Evolutionary conservation across 2,329 filamentous ascomycete genomes (phyloP).

Genomic region (Tolypocladium ovalisporum): DNA sequence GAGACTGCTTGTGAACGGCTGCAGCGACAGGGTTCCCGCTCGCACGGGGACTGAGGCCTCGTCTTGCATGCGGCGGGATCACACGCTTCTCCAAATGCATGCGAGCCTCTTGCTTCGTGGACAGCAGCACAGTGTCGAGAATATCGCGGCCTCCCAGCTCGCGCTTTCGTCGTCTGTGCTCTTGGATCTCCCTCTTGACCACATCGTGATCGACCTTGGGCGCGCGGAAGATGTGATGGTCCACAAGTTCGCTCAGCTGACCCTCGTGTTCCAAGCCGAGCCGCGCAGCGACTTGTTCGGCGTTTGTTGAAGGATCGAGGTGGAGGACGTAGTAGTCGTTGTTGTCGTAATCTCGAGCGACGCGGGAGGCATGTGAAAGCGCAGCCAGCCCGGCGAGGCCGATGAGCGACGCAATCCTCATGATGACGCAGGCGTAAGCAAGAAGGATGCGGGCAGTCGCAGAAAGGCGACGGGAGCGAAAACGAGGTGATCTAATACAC

Average conservation of each 20-base stretch:
- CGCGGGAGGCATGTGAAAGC: constrained; percentile 36
- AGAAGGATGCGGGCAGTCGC: neutral
- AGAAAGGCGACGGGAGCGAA: neutral
- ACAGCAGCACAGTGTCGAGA: constrained; percentile 65
- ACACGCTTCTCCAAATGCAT: constrained; percentile 42
- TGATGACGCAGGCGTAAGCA: constrained; percentile 26
- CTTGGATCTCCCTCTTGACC: constrained; percentile 41
- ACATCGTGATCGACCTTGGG: constrained; percentile 50
- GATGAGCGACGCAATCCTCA: constrained; percentile 43
- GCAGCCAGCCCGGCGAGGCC: constrained; percentile 41
- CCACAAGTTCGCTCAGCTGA: constrained; percentile 61
- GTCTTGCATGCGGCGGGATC: constrained; percentile 27
- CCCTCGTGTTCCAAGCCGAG: constrained; percentile 76
- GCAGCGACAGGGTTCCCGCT: constrained; percentile 13
- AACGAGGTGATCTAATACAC: neutral
- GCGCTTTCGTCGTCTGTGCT: constrained; percentile 52
- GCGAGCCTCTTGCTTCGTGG: constrained; percentile 58
- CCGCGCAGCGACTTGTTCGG: constrained; percentile 56
- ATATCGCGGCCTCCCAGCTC: constrained; percentile 39
- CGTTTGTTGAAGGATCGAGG: constrained; percentile 54
- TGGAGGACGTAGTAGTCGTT: constrained; percentile 94
- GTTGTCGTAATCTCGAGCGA: constrained; percentile 60
- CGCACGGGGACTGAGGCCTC: constrained; percentile 9
- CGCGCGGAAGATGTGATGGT: constrained; percentile 81
- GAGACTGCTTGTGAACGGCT: constrained; percentile 45